Conservation (phyloP, 352 stramenopile species). For the Pythium vanterpoolii region DNA sequence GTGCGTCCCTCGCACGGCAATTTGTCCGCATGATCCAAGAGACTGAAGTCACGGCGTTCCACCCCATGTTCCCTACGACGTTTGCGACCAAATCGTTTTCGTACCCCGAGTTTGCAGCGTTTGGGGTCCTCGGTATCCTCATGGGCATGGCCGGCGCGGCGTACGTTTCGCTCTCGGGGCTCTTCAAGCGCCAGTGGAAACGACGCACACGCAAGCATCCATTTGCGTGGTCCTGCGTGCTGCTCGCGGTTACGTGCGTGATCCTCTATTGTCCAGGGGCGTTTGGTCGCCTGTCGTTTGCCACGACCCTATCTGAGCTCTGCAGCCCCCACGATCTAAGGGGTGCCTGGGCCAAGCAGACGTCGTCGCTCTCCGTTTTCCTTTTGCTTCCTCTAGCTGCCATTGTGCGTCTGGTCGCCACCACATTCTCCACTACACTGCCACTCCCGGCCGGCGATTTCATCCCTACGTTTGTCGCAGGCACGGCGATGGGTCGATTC, state of each 20-base stretch:
- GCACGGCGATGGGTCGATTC: constrained; percentile 49
- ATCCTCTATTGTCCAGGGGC: constrained; percentile 40
- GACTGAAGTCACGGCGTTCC: constrained; percentile 35
- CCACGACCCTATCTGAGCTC: constrained; percentile 33
- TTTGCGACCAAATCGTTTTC: constrained; percentile 42
- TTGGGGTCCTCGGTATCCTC: constrained; percentile 41
- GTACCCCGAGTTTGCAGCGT: constrained; percentile 46
- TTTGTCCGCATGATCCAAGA: constrained; percentile 38
- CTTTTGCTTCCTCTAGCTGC: constrained; percentile 31
- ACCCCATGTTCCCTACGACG: constrained; percentile 46
- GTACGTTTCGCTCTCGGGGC: constrained; percentile 41
- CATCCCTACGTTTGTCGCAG: constrained; percentile 62
- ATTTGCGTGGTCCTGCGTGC: constrained; percentile 18
- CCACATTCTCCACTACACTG: constrained; percentile 49
- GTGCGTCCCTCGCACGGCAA: constrained; percentile 45
- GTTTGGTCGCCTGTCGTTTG: constrained; percentile 33
- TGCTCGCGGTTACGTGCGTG: constrained; percentile 37
- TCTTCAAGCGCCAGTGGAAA: constrained; percentile 44
- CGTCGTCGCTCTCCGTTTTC: constrained; percentile 29
- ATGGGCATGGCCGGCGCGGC: constrained; percentile 45
- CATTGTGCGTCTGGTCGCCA: constrained; percentile 32
- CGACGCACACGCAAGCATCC: constrained; percentile 21
- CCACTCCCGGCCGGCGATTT: constrained; percentile 57
- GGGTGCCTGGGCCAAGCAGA: constrained; percentile 30
- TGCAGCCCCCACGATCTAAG: constrained; percentile 21